Evolutionary conservation across 2,329 filamentous ascomycete genomes (phyloP).

Genomic region (Aspergillus quadrilineatus): DNA sequence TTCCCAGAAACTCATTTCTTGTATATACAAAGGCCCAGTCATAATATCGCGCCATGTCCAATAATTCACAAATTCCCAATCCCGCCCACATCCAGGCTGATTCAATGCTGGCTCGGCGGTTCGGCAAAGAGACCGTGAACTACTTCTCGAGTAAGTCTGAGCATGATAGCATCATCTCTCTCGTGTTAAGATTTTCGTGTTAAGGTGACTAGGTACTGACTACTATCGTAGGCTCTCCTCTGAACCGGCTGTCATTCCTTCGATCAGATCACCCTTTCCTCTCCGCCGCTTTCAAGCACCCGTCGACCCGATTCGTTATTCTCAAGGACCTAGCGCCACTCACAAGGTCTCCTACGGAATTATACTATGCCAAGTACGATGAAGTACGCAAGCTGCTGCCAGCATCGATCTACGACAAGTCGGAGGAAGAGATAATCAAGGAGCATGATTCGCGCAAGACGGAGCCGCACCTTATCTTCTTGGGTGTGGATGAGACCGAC

Average conservation of each 20-base stretch:
- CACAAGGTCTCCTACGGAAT: slow-evolving; percentile 56
- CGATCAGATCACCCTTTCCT: slow-evolving; percentile 50
- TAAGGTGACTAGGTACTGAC: neutral
- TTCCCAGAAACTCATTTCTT: neutral
- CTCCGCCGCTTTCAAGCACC: slow-evolving; percentile 49
- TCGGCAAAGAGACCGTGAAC: slow-evolving; percentile 52
- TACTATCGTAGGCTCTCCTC: slow-evolving; percentile 42
- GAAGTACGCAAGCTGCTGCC: slow-evolving; percentile 73
- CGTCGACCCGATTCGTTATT: slow-evolving; percentile 64
- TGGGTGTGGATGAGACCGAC: slow-evolving; percentile 72
- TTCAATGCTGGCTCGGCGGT: slow-evolving; percentile 52
- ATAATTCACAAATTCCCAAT: slow-evolving; percentile 49
- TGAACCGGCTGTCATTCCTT: slow-evolving; percentile 52
- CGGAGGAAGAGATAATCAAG: slow-evolving; percentile 71
- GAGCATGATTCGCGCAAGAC: slow-evolving; percentile 70
- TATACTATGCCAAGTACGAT: slow-evolving; percentile 67
- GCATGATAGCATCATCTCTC: neutral
- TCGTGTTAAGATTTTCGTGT: neutral
- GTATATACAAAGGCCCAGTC: neutral
- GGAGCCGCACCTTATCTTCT: slow-evolving; percentile 72
- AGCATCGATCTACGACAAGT: slow-evolving; percentile 65
- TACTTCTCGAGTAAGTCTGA: slow-evolving; percentile 49
- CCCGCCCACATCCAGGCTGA: slow-evolving; percentile 60
- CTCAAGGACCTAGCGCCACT: slow-evolving; percentile 78
- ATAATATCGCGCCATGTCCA: slow-evolving; percentile 26